Evolutionary conservation across 1,284 basidiomycete species (phyloP), one percentile per base, ranked within the genome.

Genomic region (Heterobasidion occidentale): DNA sequence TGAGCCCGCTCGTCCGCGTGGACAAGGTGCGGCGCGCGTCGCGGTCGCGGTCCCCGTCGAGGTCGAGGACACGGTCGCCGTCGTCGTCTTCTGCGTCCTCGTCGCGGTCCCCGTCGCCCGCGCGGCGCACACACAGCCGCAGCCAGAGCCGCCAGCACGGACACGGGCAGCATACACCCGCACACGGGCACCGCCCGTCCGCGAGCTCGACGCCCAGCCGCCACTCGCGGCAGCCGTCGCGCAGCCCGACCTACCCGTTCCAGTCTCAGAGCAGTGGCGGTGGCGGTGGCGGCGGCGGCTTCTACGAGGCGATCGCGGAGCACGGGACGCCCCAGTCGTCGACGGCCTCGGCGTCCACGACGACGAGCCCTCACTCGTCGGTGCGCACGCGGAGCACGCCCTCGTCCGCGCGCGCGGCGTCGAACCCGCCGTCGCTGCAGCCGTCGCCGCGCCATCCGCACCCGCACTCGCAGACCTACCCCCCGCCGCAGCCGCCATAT

Each of bases 1-100:
- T 87, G 34, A 80, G 75, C 58, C 82, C 80, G 0, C 67, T 83
- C 33, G 63, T 79, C 7, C 67, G 75, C 17, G 61, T 66, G n/a
- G 71, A 70, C 3, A 72, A 73, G 19, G 44, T 54, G 14, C 45
- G 34, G 11, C 33, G 19, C 17, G 34, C 15, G 46, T 17, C 36
- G 51, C n/a, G 9, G 7, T 54, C 53, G 69, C n/a, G 62, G 56
- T 9, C 60, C 57, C 50, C 47, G 47, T 56, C 44, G 58, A 54
- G 59, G n/a, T 12, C 27, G 49, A 35, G 19, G 9, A 35, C 15
- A 1, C 49, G 14, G 9, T 33, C 36, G 8, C 17, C 11, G 8
- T 14, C 12, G 35, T 38, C 50, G 33, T 6, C 19, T 4, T 45
- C n/a, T 44, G 14, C 38, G 20, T 46, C 52, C 42, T 33, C 52